Evolutionary conservation across 1,284 basidiomycete genomes (phyloP).

Genomic region (Melampsora americana): DNA sequence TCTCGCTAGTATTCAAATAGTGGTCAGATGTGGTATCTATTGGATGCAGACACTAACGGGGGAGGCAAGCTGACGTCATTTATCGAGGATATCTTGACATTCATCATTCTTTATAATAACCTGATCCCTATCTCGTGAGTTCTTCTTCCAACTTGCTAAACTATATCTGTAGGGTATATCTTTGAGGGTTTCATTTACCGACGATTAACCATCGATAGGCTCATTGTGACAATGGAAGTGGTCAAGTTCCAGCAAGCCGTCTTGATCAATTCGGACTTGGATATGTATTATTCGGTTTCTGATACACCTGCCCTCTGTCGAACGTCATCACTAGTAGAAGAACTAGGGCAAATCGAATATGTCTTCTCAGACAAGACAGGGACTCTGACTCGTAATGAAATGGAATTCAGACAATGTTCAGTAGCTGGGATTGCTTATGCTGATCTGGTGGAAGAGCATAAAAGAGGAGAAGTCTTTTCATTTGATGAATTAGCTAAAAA

Average conservation of each 20-base stretch:
- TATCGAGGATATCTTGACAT: constrained; percentile 83
- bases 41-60: constrained; percentile 8
- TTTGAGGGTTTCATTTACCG: background rate
- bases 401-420: constrained; percentile 92
- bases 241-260: constrained; percentile 98
- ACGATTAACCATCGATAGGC: background rate
- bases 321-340: constrained; percentile 94
- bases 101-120: constrained; percentile 98
- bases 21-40: constrained; percentile 36
- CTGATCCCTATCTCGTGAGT: constrained; percentile 85
- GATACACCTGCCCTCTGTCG: constrained; percentile 95
- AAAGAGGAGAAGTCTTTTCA: constrained; percentile 61
- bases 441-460: constrained; percentile 78
- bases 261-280: constrained; percentile 85
- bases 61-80: constrained; percentile 51
- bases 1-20: constrained; percentile 59
- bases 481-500: constrained; percentile 61
- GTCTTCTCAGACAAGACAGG: constrained; percentile 99
- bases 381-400: constrained; percentile 86
- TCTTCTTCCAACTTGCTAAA: background rate
- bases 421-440: constrained; percentile 86
- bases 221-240: constrained; percentile 99
- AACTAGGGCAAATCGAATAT: constrained; percentile 97
- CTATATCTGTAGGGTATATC: background rate
- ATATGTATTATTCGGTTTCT: constrained; percentile 78